phyloP scores from a whole-genome alignment of 441 rosid species.

The Adansonia rubrostipa region DNA sequence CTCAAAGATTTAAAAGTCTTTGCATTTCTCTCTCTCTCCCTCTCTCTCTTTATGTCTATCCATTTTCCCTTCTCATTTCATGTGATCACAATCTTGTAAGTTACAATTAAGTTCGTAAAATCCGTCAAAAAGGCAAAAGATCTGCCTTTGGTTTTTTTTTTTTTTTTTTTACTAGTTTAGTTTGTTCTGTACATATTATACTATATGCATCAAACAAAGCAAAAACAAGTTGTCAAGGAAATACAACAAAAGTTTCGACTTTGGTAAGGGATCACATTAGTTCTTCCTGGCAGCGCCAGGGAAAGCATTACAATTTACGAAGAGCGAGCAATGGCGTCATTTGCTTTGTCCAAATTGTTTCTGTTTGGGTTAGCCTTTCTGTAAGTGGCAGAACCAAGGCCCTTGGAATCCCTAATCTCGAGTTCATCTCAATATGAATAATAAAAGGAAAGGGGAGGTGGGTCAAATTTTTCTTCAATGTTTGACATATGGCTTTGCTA shows the following conservation, averaged over 20 bases:
- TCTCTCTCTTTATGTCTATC: not conserved
- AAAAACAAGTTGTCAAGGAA: not conserved
- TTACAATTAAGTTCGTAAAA: slow-evolving; percentile 17
- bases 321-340: slow-evolving; percentile 7
- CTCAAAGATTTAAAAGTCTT: not conserved
- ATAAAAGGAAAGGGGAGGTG: not conserved
- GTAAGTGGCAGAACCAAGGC: slow-evolving; percentile 19
- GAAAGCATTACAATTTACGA: not conserved
- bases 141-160: not conserved
- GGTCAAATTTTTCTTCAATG: not conserved
- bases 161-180: not conserved
- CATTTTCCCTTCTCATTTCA: slow-evolving; percentile 28
- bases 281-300: too few relatives aligned
- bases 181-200: not conserved
- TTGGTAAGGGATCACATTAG: not conserved
- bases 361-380: not conserved
- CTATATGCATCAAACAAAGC: not conserved
- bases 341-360: slow-evolving; percentile 5
- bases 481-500: not conserved
- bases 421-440: not conserved
- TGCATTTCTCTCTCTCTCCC: slow-evolving; percentile 19
- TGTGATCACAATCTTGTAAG: slow-evolving; percentile 31
- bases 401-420: slow-evolving; percentile 11
- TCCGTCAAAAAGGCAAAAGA: not conserved
- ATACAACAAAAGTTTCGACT: not conserved